These are phyloP conservation scores for Aspergillus sp. DNA, from an alignment of 2,329 filamentous ascomycete genomes.

Conservation along the genomic window DNA sequence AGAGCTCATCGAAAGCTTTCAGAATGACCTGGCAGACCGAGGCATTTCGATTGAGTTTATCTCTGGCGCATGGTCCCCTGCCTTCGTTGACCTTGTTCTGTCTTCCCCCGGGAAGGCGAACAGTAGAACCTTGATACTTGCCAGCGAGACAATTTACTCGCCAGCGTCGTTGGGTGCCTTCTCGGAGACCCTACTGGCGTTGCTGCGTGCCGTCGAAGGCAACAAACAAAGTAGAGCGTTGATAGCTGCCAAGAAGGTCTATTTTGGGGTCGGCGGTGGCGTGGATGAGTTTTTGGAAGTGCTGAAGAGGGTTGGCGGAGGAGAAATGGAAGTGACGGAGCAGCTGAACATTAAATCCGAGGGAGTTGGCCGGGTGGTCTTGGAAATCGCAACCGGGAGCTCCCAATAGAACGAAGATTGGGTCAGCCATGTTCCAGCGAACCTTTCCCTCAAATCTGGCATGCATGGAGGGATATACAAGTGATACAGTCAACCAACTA, in stretches of 20 bases:
- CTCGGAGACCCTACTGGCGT: constrained; percentile 51
- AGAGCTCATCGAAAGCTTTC: constrained; percentile 48
- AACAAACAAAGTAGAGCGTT: constrained; percentile 46
- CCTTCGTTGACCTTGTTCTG: constrained; percentile 44
- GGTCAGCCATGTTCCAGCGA: not conserved
- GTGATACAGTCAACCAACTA: constrained; percentile 4
- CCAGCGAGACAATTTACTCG: constrained; percentile 65
- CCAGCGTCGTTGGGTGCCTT: constrained; percentile 56
- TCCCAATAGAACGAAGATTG: not conserved
- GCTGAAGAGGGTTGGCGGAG: constrained; percentile 25
- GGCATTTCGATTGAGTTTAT: constrained; percentile 55
- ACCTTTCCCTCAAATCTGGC: not conserved
- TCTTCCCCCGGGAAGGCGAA: constrained; percentile 31
- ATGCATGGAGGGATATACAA: not conserved
- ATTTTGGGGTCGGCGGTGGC: constrained; percentile 66
- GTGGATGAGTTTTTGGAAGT: constrained; percentile 57
- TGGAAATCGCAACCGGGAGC: constrained; percentile 27
- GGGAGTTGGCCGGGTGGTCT: constrained; percentile 45
- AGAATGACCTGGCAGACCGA: constrained; percentile 37
- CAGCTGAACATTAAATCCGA: constrained; percentile 40
- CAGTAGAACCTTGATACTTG: constrained; percentile 53
- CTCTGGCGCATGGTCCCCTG: constrained; percentile 60
- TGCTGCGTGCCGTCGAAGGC: constrained; percentile 43
- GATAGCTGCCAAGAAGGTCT: constrained; percentile 64
- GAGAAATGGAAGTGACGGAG: constrained; percentile 30